Base-by-base conservation (phyloP, 305 asterid species). In the Solanum hybrid region DNA sequence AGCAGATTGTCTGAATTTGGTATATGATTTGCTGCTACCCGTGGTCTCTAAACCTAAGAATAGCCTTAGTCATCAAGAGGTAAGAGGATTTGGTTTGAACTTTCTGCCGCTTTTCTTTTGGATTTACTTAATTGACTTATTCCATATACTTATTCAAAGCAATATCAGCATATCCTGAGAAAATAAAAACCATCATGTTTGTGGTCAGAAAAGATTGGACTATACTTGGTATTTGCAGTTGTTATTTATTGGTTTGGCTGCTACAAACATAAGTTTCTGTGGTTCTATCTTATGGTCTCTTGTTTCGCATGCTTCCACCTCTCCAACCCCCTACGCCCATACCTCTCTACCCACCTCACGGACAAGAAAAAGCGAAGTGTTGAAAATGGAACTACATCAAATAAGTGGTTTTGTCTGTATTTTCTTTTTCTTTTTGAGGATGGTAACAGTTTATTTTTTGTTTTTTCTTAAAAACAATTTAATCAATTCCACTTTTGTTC, bases 51-150 rank as follows among this genome's bases (percentile, higher is more conserved):
- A 93, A 93, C 90, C 93, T 68, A 96, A 92, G 89, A 91, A 92
- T 93, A 90, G 93, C 37, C 91, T 96, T 92, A 97, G 99, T 91
- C 99, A 95, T 92, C 99, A 97, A 93, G 99, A 97, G 98, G 99
- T 96, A 37, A 89, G 94, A 89, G 36, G 89, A 87, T 85, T 92
- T 83, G 26, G 36, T 39, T 89, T 38, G 14, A 85, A 87, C 36
- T 78, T 79, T 84, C 57, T 10, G 79, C 85, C 24, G 1, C n/a
- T 12, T 15, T 29, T 22, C 17, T 84, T n/a, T 81, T 39, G 32
- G 11, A 61, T 32, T 24, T 37, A 57, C 73, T 38, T 24, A 29
- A 86, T 57, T 36, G 38, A 76, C 31, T 84, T 83, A 13, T 41
- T 83, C 27, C 17, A 41, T 83, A 17, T 83, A 83, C 15, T 27